Conservation (phyloP, 805 yeast species). For the Metschnikowia hibisci region DNA sequence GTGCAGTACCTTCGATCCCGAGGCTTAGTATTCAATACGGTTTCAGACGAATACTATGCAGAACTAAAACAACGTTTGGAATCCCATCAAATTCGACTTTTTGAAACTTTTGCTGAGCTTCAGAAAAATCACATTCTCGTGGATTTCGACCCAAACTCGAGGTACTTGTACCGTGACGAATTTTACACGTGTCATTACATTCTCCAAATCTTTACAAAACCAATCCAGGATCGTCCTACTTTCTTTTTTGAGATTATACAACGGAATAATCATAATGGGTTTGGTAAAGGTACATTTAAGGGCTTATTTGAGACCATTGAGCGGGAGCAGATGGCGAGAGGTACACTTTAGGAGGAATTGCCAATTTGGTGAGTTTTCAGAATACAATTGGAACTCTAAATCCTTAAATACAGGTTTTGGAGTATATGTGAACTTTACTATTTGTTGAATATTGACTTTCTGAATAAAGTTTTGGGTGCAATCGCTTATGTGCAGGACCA, state of each 20-base stretch:
- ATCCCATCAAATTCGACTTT: constrained; percentile 40
- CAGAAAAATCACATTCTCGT: constrained; percentile 57
- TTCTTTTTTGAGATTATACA: constrained; percentile 79
- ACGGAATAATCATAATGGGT: constrained; percentile 74
- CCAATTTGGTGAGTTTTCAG: background rate
- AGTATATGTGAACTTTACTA: no score
- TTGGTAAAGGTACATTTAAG: constrained; percentile 86
- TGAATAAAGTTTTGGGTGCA: no score
- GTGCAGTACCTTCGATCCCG: constrained; percentile 51
- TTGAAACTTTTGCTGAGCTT: constrained; percentile 51
- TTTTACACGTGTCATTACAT: constrained; percentile 53
- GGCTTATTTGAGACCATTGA: constrained; percentile 79
- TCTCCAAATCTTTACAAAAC: constrained; percentile 75
- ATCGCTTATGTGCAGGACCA: no score
- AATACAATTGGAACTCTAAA: background rate
- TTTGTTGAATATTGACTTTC: no score
- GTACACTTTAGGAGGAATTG: constrained; percentile 41
- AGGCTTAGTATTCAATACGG: constrained; percentile 67
- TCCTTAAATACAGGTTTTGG: background rate
- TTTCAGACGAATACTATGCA: constrained; percentile 56
- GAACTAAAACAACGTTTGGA: constrained; percentile 44
- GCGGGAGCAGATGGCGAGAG: constrained; percentile 67
- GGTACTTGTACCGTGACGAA: constrained; percentile 16
- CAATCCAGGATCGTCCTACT: constrained; percentile 75
- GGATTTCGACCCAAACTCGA: constrained; percentile 63